Conservation (phyloP, 768 basidiomycete species). For the Phanerodontia chrysosporium region DNA sequence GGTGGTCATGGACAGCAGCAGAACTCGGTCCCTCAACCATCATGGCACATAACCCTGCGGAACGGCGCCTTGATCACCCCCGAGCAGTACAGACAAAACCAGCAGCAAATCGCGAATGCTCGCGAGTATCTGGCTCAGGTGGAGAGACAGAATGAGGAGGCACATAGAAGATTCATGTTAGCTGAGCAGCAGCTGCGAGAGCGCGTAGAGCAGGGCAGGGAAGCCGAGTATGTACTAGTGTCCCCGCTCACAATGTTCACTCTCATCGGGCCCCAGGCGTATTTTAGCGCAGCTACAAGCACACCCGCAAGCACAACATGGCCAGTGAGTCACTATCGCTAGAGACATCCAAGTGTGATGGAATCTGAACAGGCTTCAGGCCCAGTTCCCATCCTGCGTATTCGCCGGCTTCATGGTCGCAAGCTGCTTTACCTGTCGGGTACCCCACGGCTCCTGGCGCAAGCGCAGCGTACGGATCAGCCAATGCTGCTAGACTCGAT, state of each 20-base stretch:
- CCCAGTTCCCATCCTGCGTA: not conserved
- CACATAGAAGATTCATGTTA: conserved; percentile 29
- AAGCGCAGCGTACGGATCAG: not conserved
- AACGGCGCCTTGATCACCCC: conserved; percentile 11
- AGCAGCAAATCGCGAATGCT: conserved; percentile 25
- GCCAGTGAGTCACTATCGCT: not conserved
- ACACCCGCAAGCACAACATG: not conserved
- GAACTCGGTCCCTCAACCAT: not conserved
- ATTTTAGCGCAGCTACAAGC: not conserved
- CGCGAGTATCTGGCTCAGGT: conserved; percentile 31
- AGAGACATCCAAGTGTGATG: not conserved
- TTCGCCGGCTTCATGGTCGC: not conserved
- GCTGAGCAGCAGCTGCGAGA: conserved; percentile 30
- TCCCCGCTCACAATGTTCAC: not conserved
- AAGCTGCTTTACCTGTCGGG: not conserved
- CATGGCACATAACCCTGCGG: not conserved
- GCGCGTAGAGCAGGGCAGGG: conserved; percentile 38
- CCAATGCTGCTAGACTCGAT: too few relatives aligned
- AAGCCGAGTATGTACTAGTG: conserved; percentile 37
- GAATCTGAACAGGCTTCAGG: not conserved
- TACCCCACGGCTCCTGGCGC: not conserved
- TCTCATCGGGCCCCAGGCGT: conserved; percentile 2
- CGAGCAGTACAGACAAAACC: conserved; percentile 29
- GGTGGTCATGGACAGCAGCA: not conserved
- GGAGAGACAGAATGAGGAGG: conserved; percentile 39